phyloP scores from a whole-genome alignment of 2,329 filamentous ascomycete genomes.

The Calonectria crousiana region DNA sequence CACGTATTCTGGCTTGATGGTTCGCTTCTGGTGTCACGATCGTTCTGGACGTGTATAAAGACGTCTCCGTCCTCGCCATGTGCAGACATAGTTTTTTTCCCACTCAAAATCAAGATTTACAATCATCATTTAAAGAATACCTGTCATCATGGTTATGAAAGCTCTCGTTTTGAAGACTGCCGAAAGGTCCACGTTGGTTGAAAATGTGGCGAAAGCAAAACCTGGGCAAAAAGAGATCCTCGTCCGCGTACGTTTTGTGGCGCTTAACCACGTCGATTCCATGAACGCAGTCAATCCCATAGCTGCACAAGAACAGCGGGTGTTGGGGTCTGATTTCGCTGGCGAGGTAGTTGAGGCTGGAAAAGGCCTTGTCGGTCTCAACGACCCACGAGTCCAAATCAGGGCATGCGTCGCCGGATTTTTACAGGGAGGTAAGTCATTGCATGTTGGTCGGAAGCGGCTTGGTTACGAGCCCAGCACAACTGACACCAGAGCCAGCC shows the following conservation, averaged over 20 bases:
- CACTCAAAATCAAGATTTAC: not conserved
- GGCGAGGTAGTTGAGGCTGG: constrained; percentile 46
- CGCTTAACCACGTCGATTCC: constrained; percentile 45
- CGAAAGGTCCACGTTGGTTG: not conserved
- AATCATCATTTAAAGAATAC: not conserved
- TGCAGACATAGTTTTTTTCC: too few species aligned
- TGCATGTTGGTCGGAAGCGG: too few species aligned
- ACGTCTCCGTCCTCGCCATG: not conserved
- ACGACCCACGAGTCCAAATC: constrained; percentile 30
- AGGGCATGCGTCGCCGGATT: constrained; percentile 55
- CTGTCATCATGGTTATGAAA: constrained; percentile 33
- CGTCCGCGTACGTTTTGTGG: constrained; percentile 38
- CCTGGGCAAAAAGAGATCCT: constrained; percentile 34
- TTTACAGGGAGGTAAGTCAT: constrained; percentile 50
- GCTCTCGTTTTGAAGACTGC: constrained; percentile 34
- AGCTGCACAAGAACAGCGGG: constrained; percentile 42
- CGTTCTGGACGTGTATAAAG: not conserved
- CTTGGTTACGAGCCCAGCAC: not conserved
- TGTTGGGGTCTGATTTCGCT: constrained; percentile 56
- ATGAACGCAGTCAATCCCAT: constrained; percentile 52
- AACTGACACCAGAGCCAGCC: constrained; percentile 38
- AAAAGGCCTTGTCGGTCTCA: constrained; percentile 8
- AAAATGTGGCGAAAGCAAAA: constrained; percentile 28
- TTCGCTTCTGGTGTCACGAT: not conserved
- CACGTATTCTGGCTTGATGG: not conserved